Evolutionary conservation across 306 rosid genomes (phyloP).

Genomic region (Psophocarpus tetragonolobus): DNA sequence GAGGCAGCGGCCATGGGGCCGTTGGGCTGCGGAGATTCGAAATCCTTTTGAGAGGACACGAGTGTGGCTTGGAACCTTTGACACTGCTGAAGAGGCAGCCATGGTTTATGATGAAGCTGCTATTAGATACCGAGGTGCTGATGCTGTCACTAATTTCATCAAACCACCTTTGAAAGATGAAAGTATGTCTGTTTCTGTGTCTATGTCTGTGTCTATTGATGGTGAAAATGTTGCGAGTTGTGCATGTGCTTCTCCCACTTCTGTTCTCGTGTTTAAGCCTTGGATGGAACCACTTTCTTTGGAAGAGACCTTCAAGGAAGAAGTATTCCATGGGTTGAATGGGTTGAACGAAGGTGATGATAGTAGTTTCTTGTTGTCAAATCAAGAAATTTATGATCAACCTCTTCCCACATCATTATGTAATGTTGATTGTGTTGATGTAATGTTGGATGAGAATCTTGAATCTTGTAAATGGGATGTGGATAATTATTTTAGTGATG

Average conservation of each 20-base stretch:
- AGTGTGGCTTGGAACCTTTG: slow-evolving; percentile 27
- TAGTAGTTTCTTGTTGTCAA: not conserved
- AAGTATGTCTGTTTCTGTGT: too few relatives aligned
- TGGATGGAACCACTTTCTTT: not conserved
- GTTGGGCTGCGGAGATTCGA: slow-evolving; percentile 91
- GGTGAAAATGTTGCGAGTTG: not conserved
- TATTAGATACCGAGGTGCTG: slow-evolving; percentile 49
- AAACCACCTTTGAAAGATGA: slow-evolving; percentile 8
- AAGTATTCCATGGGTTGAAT: not conserved
- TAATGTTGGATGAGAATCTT: slow-evolving; percentile 50
- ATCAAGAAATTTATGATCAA: slow-evolving; percentile 4
- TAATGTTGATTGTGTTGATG: slow-evolving; percentile 30
- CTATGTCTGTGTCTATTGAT: not conserved
- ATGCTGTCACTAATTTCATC: slow-evolving; percentile 58
- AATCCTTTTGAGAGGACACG: slow-evolving; percentile 39
- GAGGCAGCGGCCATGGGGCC: slow-evolving; percentile 79
- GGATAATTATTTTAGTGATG: slow-evolving; percentile 50
- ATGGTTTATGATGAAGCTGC: slow-evolving; percentile 63
- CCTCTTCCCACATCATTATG: slow-evolving; percentile 31
- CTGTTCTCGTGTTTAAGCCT: slow-evolving; percentile 6
- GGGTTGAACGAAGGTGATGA: not conserved
- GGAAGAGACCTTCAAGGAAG: not conserved
- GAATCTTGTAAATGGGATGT: slow-evolving; percentile 77
- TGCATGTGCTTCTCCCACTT: slow-evolving; percentile 29
- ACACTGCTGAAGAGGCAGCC: slow-evolving; percentile 32